A percentile compares a stretch with the other conserved stretches of the same genome.
Evolutionary conservation across 2,329 filamentous ascomycete genomes (phyloP).

Genomic region (Xylariaceae sp.): DNA sequence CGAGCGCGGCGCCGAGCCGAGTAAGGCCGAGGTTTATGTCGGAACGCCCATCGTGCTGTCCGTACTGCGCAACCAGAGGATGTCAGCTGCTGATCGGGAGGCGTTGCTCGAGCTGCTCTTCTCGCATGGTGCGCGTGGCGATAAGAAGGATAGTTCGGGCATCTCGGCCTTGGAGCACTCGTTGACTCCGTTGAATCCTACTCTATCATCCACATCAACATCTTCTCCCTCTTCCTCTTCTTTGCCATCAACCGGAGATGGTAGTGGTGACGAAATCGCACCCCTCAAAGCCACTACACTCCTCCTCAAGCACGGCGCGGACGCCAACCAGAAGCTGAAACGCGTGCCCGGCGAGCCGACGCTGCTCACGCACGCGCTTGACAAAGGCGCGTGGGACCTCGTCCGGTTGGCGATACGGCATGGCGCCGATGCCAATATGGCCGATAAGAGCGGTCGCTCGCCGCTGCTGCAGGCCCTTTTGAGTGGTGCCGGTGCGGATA

Average conservation of each 20-base stretch:
- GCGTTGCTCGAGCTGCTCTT: conserved; percentile 60
- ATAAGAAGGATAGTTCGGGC: background rate
- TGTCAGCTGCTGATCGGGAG: conserved; percentile 48
- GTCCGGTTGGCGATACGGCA: background rate
- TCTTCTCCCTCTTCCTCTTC: conserved; percentile 64
- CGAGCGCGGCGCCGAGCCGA: conserved; percentile 53
- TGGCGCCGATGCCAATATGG: background rate
- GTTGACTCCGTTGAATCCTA: too few relatives aligned
- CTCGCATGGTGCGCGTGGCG: conserved; percentile 42
- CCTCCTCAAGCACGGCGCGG: conserved; percentile 58
- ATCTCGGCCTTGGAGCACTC: conserved; percentile 42
- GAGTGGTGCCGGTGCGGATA: background rate
- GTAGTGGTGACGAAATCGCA: too few relatives aligned
- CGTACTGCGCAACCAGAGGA: conserved; percentile 54
- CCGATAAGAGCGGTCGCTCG: background rate
- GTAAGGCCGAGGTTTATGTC: conserved; percentile 60
- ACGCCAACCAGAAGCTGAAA: conserved; percentile 51
- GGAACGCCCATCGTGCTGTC: conserved; percentile 49
- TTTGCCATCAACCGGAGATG: conserved; percentile 69
- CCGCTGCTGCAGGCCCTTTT: background rate
- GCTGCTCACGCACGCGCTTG: background rate
- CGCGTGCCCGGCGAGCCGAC: background rate
- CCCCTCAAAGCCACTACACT: conserved; percentile 58
- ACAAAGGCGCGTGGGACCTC: background rate
- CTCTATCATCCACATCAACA: too few relatives aligned